Evolutionary conservation across 768 basidiomycete genomes (phyloP).

Genomic region (Leccinum rimulosum): DNA sequence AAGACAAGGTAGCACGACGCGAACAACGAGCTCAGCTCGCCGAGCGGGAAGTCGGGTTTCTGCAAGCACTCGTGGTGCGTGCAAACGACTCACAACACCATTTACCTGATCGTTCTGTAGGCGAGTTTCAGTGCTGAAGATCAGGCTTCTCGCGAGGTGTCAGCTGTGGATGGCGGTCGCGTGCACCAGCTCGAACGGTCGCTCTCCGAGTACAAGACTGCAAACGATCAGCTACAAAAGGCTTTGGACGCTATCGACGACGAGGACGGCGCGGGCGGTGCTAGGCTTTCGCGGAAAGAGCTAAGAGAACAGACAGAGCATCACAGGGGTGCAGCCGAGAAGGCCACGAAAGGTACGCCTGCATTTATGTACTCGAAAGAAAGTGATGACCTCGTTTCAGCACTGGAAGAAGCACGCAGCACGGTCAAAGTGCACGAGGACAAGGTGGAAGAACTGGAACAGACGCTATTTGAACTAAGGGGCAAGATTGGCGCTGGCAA

Average conservation of each 20-base stretch:
- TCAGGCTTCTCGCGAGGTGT: slow-evolving; percentile 31
- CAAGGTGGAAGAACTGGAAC: slow-evolving; percentile 71
- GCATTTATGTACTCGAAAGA: background rate
- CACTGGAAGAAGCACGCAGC: slow-evolving; percentile 40
- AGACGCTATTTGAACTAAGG: slow-evolving; percentile 71
- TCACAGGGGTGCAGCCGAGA: slow-evolving; percentile 37
- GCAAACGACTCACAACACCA: background rate
- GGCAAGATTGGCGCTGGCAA: slow-evolving; percentile 76
- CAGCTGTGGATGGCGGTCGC: slow-evolving; percentile 31
- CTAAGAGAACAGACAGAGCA: slow-evolving; percentile 39
- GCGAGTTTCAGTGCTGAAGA: slow-evolving; percentile 66
- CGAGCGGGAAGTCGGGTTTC: slow-evolving; percentile 64
- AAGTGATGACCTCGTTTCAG: slow-evolving; percentile 30
- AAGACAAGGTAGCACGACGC: slow-evolving; percentile 37
- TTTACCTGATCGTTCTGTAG: slow-evolving; percentile 30
- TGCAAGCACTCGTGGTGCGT: slow-evolving; percentile 65
- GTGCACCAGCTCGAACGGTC: slow-evolving; percentile 55
- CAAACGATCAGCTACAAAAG: slow-evolving; percentile 43
- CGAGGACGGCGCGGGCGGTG: slow-evolving; percentile 29
- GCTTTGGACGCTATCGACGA: slow-evolving; percentile 48
- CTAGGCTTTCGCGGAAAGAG: slow-evolving; percentile 32
- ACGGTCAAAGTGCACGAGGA: slow-evolving; percentile 40
- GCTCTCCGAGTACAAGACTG: slow-evolving; percentile 52
- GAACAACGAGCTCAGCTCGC: slow-evolving; percentile 41
- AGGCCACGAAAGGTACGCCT: slow-evolving; percentile 41